Conservation (phyloP, 106 monocot genomes). For the Gastrodia elata region DNA sequence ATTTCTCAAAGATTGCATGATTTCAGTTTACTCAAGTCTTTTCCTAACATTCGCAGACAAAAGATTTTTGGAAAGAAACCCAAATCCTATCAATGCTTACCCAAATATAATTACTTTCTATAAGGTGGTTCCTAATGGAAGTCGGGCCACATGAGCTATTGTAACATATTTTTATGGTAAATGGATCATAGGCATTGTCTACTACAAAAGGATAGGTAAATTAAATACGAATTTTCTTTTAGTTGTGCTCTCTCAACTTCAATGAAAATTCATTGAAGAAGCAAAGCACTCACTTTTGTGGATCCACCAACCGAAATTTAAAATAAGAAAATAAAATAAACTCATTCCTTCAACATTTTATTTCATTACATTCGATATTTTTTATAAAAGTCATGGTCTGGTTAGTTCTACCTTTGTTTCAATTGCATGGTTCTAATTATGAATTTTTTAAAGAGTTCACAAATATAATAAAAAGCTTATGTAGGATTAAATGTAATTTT, state of each 20-base stretch:
- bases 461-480: constrained; percentile 76
- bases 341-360: no score
- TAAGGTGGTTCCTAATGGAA: constrained; percentile 88
- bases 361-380: no score
- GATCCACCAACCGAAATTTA: no score
- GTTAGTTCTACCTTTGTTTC: no score
- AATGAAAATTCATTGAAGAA: no score
- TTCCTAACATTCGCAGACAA: constrained; percentile 37
- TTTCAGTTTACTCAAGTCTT: background rate
- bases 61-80: constrained; percentile 96
- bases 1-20: background rate
- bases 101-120: constrained; percentile 98
- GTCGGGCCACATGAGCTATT: constrained; percentile 79
- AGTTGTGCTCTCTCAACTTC: background rate
- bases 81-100: constrained; percentile 84
- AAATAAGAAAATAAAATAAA: no score
- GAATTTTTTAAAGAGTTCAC: constrained; percentile 34
- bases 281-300: no score
- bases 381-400: no score
- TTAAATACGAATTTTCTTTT: background rate
- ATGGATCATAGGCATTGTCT: constrained; percentile 89
- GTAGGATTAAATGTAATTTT: constrained; percentile 94
- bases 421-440: background rate
- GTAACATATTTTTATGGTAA: constrained; percentile 97
- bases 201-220: constrained; percentile 66